Conservation (phyloP, 495 filamentous ascomycete genomes). For the Aspergillus baeticus region DNA sequence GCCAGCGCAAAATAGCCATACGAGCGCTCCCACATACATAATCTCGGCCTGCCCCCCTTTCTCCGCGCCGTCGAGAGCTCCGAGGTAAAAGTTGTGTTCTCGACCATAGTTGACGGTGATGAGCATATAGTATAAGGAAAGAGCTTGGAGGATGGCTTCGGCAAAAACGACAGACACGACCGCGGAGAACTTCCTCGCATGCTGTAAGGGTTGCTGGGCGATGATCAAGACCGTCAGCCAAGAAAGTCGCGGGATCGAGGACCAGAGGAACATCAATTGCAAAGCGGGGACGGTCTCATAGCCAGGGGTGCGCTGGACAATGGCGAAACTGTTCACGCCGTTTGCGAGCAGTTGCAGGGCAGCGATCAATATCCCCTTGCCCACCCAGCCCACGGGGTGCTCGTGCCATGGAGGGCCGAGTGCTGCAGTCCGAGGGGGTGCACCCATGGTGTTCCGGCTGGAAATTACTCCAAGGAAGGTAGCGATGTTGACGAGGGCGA, state of each 20-base stretch:
- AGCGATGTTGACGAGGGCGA: conserved; percentile 16
- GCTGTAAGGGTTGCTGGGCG: conserved; percentile 4
- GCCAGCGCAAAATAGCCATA: conserved; percentile 8
- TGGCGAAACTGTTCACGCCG: conserved; percentile 6
- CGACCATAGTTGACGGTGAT: conserved; percentile 19
- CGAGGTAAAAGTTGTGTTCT: conserved; percentile 19
- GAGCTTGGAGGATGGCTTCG: conserved; percentile 15
- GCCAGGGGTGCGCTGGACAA: conserved; percentile 12
- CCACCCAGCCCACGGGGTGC: conserved; percentile 8
- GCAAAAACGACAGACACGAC: conserved; percentile 12
- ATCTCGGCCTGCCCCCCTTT: background rate
- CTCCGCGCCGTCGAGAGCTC: conserved; percentile 14
- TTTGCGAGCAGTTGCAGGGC: conserved; percentile 14
- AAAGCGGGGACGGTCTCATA: conserved; percentile 12
- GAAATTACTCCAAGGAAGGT: conserved; percentile 11
- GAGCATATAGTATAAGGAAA: conserved; percentile 15
- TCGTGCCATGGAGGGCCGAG: background rate
- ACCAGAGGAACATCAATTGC: conserved; percentile 20
- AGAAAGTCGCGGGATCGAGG: conserved; percentile 16
- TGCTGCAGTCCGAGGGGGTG: conserved; percentile 1
- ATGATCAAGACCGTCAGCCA: conserved; percentile 13
- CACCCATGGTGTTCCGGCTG: conserved; percentile 9
- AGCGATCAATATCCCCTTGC: conserved; percentile 15
- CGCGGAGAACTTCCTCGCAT: background rate
- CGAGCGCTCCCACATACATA: conserved; percentile 15